A percentile compares a stretch with the other conserved stretches of the same genome.
phyloP scores from a whole-genome alignment of 805 yeast species.

The Teunomyces atbi region DNA sequence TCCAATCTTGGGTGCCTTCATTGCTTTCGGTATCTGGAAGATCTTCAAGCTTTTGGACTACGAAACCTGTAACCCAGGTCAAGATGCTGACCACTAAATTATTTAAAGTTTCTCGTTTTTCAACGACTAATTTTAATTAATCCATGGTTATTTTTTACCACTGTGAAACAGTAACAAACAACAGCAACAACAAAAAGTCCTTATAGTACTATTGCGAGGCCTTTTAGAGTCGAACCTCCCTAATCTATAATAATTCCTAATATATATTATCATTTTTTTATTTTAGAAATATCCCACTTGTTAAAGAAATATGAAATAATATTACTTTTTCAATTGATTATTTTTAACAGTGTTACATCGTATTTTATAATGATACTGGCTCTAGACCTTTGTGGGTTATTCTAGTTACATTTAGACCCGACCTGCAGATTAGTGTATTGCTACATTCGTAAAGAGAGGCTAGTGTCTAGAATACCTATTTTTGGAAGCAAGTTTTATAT shows the following conservation, averaged over 20 bases:
- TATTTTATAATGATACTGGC: neutral
- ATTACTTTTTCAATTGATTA: neutral
- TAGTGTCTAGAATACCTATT: neutral
- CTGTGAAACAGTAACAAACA: too few species aligned
- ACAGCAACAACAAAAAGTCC: neutral
- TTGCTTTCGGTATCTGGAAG: conserved; percentile 70
- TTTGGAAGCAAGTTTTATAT: neutral
- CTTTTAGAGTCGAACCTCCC: neutral
- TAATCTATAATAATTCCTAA: neutral
- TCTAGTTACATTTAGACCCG: neutral
- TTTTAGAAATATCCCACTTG: too few species aligned
- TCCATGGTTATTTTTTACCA: too few species aligned
- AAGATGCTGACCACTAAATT: conserved; percentile 51
- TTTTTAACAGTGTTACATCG: neutral
- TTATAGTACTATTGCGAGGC: neutral
- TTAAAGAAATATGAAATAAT: neutral
- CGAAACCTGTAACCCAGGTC: conserved; percentile 68
- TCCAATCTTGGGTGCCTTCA: conserved; percentile 67
- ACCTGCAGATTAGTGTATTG: neutral
- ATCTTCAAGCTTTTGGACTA: conserved; percentile 63
- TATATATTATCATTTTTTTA: neutral
- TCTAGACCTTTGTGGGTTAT: neutral
- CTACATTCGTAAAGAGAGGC: neutral
- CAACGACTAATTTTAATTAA: too few species aligned
- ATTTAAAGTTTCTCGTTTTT: neutral